Conservation (phyloP, 2,329 filamentous ascomycete species). For the Venturia carpophila region DNA sequence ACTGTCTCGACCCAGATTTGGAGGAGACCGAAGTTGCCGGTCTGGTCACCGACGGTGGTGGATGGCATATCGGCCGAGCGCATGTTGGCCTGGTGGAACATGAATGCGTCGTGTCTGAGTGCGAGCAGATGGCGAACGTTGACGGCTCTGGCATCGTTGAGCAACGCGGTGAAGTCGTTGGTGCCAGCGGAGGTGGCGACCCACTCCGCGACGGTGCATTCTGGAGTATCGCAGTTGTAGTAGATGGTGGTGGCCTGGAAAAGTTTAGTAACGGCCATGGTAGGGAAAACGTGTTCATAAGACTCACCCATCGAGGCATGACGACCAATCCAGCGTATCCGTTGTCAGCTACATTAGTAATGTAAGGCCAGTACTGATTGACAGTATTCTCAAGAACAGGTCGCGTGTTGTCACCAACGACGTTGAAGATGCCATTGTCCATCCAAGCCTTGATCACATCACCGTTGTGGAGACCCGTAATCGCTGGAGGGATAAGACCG, state of each 20-base stretch:
- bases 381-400: constrained; percentile 4
- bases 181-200: constrained; percentile 6
- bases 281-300: not conserved
- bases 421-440: constrained; percentile 15
- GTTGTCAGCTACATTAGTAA: constrained; percentile 6
- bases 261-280: not conserved
- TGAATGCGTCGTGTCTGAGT: constrained; percentile 16
- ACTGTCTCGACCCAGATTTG: constrained; percentile 15
- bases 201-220: constrained; percentile 13
- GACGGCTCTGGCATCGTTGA: not conserved
- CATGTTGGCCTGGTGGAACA: constrained; percentile 19
- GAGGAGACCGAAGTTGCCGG: constrained; percentile 24
- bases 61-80: not conserved
- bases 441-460: constrained; percentile 17
- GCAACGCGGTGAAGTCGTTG: not conserved
- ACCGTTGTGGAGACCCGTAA: constrained; percentile 16
- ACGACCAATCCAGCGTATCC: constrained; percentile 14
- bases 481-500: constrained; percentile 16
- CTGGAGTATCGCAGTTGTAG: constrained; percentile 16
- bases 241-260: constrained; percentile 9
- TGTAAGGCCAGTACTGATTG: constrained; percentile 15
- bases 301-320: constrained; percentile 23
- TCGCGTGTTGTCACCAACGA: constrained; percentile 15
- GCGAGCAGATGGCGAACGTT: constrained; percentile 6
- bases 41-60: not conserved